Base-by-base conservation (phyloP, 2,329 filamentous ascomycete genomes). In the Pyricularia grisea region DNA sequence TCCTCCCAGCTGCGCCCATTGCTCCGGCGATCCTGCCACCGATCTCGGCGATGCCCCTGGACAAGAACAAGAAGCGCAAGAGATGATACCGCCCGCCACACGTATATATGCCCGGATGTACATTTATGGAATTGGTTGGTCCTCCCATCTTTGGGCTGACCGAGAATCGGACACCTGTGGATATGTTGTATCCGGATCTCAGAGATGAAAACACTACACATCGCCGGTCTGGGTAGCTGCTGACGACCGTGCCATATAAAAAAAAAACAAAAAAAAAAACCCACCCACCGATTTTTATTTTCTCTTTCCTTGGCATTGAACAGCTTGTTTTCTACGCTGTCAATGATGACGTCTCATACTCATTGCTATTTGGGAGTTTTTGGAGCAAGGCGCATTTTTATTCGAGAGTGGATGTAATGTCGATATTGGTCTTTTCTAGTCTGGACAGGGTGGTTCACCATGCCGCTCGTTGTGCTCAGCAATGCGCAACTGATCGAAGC, bases 61-160 rank as follows among this genome's bases (percentile, higher is more conserved):
- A 88, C 74, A 88, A 88, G 77, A 83, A 80, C 73, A 88, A 88
- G 81, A 88, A 88, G 80, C 84, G 86, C 70, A 88, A 88, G 81
- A 81, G 86, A 79, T 88, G 63, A 66, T 31, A 10, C 25, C 17
- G 20, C 25, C 58, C 12, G n/a, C 9, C 23, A 27, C 23, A 3
- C 10, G 28, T n/a, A 65, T 17, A 33, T 28, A 65, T 28, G 23
- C 33, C 27, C 63, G 27, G 25, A 27, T 64, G 60, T 30, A 27
- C 23, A 27, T 30, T 28, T 27, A 64, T 64, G 5, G 28, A 27
- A 64, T 64, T 12, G 23, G 23, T 64, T 28, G 11, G 25, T 10
- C 28, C 60, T 50, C 17, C 9, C 6, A n/a, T 50, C 17, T 50
- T 50, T n/a, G 2, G 42, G 9, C 42, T 50, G 42, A 50, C 5